phyloP scores from a whole-genome alignment of 78 protist species.

The Dictyostelium brefeldianum region DNA sequence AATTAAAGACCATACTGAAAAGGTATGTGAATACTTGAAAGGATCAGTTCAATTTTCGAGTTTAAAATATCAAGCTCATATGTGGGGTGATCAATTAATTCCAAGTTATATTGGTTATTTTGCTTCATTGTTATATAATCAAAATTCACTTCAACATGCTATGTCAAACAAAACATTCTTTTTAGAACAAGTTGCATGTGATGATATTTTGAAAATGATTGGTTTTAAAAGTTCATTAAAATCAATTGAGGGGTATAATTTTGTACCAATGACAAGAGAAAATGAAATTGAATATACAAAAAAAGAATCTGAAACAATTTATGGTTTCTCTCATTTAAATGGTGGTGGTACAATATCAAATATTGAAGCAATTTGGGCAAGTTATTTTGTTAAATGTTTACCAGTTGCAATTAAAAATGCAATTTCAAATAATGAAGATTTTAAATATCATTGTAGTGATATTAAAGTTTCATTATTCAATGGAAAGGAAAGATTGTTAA shows the following conservation, averaged over 20 bases:
- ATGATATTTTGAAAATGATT: constrained; percentile 1
- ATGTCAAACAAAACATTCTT: too few species aligned
- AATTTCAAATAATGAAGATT: neutral
- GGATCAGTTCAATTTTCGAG: neutral
- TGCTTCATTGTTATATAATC: neutral
- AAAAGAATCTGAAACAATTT: neutral
- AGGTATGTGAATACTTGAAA: neutral
- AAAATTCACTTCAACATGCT: neutral
- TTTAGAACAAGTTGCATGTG: neutral
- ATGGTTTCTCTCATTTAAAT: neutral
- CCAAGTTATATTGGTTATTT: too few species aligned
- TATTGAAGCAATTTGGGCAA: neutral
- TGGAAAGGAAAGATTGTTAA: neutral
- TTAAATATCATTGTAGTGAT: neutral
- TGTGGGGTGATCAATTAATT: neutral
- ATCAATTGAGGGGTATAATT: too few species aligned
- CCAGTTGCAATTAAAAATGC: neutral
- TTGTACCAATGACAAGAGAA: too few species aligned
- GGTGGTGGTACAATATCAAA: neutral
- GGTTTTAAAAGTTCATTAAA: neutral
- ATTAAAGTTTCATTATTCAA: too few species aligned
- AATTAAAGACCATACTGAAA: too few species aligned
- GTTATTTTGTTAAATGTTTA: neutral
- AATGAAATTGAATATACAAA: neutral
- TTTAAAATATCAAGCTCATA: neutral